Percentiles rank a stretch among this genome's conserved stretches.
phyloP scores from a whole-genome alignment of 2,329 filamentous ascomycete species.

The Neonectria coccinea region DNA sequence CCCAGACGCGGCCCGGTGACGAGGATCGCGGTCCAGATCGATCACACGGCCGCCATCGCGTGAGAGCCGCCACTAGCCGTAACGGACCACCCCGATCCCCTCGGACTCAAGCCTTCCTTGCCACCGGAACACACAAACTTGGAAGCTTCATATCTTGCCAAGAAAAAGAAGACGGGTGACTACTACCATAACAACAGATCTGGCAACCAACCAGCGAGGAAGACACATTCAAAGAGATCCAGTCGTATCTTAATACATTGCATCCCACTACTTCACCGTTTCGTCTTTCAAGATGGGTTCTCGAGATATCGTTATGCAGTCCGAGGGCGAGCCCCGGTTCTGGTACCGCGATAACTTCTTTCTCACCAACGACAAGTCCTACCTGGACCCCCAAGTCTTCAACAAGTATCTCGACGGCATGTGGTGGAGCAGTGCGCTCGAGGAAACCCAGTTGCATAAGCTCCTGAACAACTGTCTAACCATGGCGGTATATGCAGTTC shows the following conservation, averaged over 20 bases:
- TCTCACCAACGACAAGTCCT: conserved; percentile 69
- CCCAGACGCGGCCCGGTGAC: conserved; percentile 18
- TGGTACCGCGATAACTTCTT: conserved; percentile 68
- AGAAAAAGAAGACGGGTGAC: conserved; percentile 5
- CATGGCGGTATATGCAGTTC: conserved; percentile 66
- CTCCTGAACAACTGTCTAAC: conserved; percentile 70
- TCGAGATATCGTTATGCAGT: conserved; percentile 41
- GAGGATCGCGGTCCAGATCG: conserved; percentile 16
- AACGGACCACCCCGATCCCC: conserved; percentile 6
- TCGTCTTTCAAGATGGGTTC: conserved; percentile 41
- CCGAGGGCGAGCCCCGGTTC: conserved; percentile 52
- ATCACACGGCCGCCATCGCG: conserved; percentile 22
- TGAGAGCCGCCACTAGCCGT: conserved; percentile 29
- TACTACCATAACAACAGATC: conserved; percentile 5
- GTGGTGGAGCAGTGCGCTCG: conserved; percentile 70
- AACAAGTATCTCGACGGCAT: conserved; percentile 67
- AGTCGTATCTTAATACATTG: neutral
- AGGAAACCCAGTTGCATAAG: conserved; percentile 60
- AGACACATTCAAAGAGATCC: conserved; percentile 6
- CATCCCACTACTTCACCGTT: neutral
- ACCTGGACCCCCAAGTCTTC: conserved; percentile 66
- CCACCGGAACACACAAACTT: conserved; percentile 12
- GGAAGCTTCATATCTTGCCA: conserved; percentile 11
- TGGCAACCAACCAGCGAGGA: neutral
- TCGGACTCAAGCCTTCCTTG: conserved; percentile 10